A percentile compares a stretch with the other conserved stretches of the same genome.
Evolutionary conservation across 148 eudicot genomes (phyloP).

Genomic region (Amaranthus cruentus): DNA sequence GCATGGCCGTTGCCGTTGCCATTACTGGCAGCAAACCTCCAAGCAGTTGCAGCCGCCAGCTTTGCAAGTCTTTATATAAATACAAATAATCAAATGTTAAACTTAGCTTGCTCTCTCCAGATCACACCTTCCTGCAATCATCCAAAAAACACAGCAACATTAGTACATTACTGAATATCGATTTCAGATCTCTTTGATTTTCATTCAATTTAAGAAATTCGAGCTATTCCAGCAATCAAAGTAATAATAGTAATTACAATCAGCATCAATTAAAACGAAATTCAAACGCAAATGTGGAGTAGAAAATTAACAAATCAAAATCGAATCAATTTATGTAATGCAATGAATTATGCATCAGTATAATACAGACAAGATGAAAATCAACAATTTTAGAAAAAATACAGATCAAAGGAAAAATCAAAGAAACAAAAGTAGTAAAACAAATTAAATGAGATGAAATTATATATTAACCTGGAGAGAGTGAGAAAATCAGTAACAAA

Average conservation of each 20-base stretch:
- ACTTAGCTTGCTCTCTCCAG: background rate
- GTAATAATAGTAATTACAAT: background rate
- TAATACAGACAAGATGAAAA: background rate
- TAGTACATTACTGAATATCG: background rate
- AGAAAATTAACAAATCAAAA: background rate
- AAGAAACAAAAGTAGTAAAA: background rate
- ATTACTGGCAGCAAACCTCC: slow-evolving; percentile 65
- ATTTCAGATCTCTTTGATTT: slow-evolving; percentile 11
- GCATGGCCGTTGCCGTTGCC: slow-evolving; percentile 54
- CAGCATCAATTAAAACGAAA: background rate
- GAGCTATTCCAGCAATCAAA: background rate
- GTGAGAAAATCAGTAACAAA: slow-evolving; percentile 12
- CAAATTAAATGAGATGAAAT: background rate
- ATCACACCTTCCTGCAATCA: slow-evolving; percentile 21
- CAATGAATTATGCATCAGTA: background rate
- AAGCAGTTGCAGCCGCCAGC: slow-evolving; percentile 64
- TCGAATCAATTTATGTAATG: background rate
- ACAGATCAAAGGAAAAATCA: background rate
- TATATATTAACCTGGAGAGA: slow-evolving; percentile 11
- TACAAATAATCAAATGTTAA: slow-evolving; percentile 24
- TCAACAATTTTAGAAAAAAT: background rate
- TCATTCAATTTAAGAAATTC: background rate
- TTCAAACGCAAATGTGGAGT: slow-evolving; percentile 5
- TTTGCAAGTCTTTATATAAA: slow-evolving; percentile 3
- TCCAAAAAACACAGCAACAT: background rate